Percentiles rank a stretch among this genome's conserved stretches.
phyloP scores from a whole-genome alignment of 164 flowering plant species.

The Hamamelis virginiana region DNA sequence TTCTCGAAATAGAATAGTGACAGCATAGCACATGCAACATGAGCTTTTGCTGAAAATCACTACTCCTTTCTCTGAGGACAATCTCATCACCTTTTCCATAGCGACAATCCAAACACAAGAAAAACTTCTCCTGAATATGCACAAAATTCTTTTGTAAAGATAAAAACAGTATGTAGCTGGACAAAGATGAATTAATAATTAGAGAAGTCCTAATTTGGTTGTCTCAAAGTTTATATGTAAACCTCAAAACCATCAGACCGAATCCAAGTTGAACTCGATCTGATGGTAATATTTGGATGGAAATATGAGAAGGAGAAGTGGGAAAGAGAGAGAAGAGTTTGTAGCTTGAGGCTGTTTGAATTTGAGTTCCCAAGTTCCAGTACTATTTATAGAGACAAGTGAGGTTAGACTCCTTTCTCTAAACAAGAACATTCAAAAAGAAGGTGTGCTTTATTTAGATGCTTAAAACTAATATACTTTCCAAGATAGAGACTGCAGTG shows the following conservation, averaged over 20 bases:
- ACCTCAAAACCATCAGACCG: conserved; percentile 16
- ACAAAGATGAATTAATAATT: too few species aligned
- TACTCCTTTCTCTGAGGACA: conserved; percentile 61
- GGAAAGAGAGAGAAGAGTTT: conserved; percentile 8
- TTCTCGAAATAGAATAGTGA: conserved; percentile 60
- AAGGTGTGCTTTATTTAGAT: conserved; percentile 28
- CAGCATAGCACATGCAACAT: conserved; percentile 77
- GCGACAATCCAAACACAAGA: not conserved
- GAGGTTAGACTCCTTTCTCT: conserved; percentile 18
- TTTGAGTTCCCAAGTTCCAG: conserved; percentile 20
- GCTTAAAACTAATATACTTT: conserved; percentile 26
- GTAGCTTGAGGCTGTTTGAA: conserved; percentile 27
- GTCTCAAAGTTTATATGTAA: not conserved
- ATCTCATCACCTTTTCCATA: conserved; percentile 58
- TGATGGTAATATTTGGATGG: conserved; percentile 10
- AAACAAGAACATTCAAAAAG: conserved; percentile 33
- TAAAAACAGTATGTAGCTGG: too few species aligned
- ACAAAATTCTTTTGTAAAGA: not conserved
- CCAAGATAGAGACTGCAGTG: conserved; percentile 22
- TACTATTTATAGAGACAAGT: conserved; percentile 39
- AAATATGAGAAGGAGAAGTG: not conserved
- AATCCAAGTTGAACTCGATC: conserved; percentile 21
- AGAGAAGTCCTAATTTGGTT: not conserved
- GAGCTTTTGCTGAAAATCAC: conserved; percentile 84
- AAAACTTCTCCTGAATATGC: not conserved